These are phyloP conservation scores for Talinum fruticosum DNA, from an alignment of 148 eudicot genomes.

Conservation along the genomic window DNA sequence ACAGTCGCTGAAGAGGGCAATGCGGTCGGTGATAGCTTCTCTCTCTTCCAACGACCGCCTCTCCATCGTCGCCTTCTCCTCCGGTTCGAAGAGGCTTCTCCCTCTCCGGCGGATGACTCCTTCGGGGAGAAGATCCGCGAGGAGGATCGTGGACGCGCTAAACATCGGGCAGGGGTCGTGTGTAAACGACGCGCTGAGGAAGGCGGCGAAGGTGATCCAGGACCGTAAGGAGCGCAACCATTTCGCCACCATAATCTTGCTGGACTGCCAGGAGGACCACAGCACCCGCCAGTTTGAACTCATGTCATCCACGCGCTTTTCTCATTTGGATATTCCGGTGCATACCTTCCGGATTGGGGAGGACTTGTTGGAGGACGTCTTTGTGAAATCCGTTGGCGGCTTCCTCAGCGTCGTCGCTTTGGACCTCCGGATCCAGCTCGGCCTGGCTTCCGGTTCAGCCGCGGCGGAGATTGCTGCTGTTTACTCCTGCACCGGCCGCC, in stretches of 20 bases:
- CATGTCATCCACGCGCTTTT: conserved; percentile 46
- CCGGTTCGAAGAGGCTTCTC: conserved; percentile 54
- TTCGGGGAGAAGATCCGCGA: conserved; percentile 53
- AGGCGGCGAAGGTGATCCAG: conserved; percentile 68
- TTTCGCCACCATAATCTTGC: conserved; percentile 46
- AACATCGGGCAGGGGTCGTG: conserved; percentile 40
- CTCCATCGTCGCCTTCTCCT: conserved; percentile 70
- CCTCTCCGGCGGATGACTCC: conserved; percentile 73
- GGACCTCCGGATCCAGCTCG: conserved; percentile 56
- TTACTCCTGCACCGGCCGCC: conserved; percentile 51
- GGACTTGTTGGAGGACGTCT: conserved; percentile 34
- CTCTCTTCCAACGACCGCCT: conserved; percentile 73
- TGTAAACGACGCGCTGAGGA: conserved; percentile 54
- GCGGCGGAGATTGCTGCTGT: conserved; percentile 65
- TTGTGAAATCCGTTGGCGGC: conserved; percentile 38
- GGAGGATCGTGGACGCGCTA: conserved; percentile 65
- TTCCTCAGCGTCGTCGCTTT: conserved; percentile 57
- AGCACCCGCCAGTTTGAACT: conserved; percentile 11
- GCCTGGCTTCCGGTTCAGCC: conserved; percentile 52
- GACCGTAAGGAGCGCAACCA: conserved; percentile 74
- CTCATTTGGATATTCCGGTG: conserved; percentile 48
- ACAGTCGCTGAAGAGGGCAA: conserved; percentile 45
- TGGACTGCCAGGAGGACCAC: conserved; percentile 39
- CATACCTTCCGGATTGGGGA: conserved; percentile 37
- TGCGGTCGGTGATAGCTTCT: conserved; percentile 56